Evolutionary conservation across 345 rosid genomes (phyloP).

Genomic region (Psidium guajava): DNA sequence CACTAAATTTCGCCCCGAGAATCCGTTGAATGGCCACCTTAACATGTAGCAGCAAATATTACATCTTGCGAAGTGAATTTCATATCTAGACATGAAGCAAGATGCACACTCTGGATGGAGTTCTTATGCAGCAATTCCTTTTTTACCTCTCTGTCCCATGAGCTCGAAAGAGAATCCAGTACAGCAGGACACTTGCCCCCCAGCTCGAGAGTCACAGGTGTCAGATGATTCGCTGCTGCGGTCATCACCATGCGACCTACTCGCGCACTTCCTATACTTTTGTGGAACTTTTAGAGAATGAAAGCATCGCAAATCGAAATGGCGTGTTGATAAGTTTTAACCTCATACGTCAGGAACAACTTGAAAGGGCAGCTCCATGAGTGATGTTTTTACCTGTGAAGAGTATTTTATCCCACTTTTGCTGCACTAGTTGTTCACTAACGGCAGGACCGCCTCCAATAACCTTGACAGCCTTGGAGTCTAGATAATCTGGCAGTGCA

Average conservation of each 20-base stretch:
- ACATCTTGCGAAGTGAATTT: neutral
- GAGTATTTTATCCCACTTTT: constrained; percentile 76
- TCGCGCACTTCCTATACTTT: constrained; percentile 36
- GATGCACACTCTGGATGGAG: neutral
- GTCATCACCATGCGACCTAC: constrained; percentile 63
- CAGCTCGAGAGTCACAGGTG: constrained; percentile 66
- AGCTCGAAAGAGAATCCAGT: constrained; percentile 43
- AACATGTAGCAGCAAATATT: neutral
- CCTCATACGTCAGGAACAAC: neutral
- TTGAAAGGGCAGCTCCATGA: neutral
- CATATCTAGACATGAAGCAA: neutral
- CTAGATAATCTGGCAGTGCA: constrained; percentile 33
- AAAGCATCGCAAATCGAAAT: neutral
- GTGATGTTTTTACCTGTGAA: constrained; percentile 37
- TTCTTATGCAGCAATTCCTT: neutral
- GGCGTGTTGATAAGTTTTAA: neutral
- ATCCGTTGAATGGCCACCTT: constrained; percentile 63
- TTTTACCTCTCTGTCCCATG: constrained; percentile 39
- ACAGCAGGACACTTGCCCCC: constrained; percentile 85
- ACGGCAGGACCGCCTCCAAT: constrained; percentile 41
- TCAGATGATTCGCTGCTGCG: constrained; percentile 62
- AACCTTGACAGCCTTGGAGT: constrained; percentile 38
- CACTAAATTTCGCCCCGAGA: constrained; percentile 48
- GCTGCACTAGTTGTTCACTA: constrained; percentile 42
- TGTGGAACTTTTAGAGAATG: neutral